These are phyloP conservation scores for Mortierella sp. DNA, from an alignment of 371 early-diverging fungal species.

Conservation along the genomic window DNA sequence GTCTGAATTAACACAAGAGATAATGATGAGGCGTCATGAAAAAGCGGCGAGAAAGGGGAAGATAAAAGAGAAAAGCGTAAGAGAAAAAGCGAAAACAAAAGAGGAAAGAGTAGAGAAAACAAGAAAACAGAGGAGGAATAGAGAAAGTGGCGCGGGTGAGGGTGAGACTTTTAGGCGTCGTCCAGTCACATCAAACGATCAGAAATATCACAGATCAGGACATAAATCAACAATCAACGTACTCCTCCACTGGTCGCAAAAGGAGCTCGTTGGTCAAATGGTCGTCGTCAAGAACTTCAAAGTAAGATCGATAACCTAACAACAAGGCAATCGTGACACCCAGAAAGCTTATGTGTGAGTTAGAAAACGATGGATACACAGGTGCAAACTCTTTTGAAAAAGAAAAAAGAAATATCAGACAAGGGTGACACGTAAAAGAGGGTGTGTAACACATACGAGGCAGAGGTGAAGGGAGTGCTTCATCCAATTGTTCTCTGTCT, in stretches of 20 bases:
- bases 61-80: no score
- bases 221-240: not conserved
- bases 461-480: not conserved
- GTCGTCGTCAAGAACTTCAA: not conserved
- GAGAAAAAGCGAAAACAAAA: not conserved
- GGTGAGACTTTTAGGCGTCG: conserved; percentile 1
- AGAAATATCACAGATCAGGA: not conserved
- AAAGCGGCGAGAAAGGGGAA: no score
- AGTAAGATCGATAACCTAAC: not conserved
- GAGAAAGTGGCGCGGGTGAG: no score
- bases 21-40: not conserved
- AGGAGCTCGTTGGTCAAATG: not conserved
- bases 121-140: no score
- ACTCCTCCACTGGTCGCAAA: not conserved
- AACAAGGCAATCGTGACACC: not conserved
- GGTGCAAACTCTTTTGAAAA: not conserved
- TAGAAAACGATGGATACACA: not conserved
- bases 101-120: no score
- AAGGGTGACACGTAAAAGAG: not conserved
- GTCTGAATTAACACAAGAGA: not conserved
- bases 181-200: not conserved
- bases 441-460: not conserved
- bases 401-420: no score
- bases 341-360: not conserved
- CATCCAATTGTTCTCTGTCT: not conserved